phyloP scores from a whole-genome alignment of 2,329 filamentous ascomycete species.

The Apiospora hydei region DNA sequence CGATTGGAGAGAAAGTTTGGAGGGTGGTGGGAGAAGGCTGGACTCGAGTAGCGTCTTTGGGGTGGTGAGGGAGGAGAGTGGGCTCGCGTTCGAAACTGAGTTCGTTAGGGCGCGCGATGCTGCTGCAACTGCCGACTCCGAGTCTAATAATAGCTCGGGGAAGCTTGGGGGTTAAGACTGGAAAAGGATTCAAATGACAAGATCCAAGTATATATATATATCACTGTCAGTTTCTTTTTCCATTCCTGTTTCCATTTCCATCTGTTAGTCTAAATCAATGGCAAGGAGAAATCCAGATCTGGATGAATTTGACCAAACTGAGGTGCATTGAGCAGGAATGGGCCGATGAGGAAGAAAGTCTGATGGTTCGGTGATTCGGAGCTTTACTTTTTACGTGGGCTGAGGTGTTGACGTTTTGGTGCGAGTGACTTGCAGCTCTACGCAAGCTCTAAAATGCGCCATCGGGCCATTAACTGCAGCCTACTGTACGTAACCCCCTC shows the following conservation, averaged over 20 bases:
- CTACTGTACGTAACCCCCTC: neutral
- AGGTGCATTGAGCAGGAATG: neutral
- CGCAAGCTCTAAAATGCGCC: conserved; percentile 14
- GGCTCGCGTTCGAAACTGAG: conserved; percentile 52
- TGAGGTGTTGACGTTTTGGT: neutral
- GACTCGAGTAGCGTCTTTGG: conserved; percentile 62
- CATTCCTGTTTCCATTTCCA: neutral
- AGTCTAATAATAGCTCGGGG: conserved; percentile 7
- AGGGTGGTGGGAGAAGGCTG: conserved; percentile 44
- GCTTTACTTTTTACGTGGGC: neutral
- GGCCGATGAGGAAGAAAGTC: neutral
- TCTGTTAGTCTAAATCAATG: neutral
- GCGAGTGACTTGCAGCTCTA: conserved; percentile 13
- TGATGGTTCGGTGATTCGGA: conserved; percentile 3
- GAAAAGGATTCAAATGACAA: neutral
- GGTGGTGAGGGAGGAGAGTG: conserved; percentile 50
- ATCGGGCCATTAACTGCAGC: neutral
- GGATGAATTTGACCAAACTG: neutral
- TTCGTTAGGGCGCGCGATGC: conserved; percentile 41
- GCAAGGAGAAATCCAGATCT: neutral
- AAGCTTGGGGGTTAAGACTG: neutral
- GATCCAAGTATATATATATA: neutral
- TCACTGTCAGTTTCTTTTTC: neutral
- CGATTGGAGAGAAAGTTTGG: conserved; percentile 38
- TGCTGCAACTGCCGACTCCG: conserved; percentile 3